phyloP scores from a whole-genome alignment of 1,284 basidiomycete species.

The Rhodotorula sp. region DNA sequence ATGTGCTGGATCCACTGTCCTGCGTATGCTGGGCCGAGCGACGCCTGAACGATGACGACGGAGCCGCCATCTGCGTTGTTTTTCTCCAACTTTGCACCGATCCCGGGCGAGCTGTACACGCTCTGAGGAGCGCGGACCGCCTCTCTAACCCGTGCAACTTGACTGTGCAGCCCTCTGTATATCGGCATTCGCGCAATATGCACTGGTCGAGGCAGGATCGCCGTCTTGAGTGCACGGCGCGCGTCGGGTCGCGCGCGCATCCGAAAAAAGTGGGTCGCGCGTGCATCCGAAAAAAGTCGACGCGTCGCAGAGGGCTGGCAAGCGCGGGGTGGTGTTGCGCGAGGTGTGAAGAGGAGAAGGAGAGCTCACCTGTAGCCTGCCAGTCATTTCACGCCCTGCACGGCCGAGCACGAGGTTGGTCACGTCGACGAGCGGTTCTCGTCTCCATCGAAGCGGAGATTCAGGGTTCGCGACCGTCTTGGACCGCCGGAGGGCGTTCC shows the following conservation, averaged over 20 bases:
- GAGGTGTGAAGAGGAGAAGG: background rate
- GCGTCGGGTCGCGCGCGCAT: background rate
- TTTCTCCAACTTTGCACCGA: too few species aligned
- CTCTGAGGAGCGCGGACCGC: too few species aligned
- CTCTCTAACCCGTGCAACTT: background rate
- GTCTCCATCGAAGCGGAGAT: slow-evolving; percentile 17
- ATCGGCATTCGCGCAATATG: background rate
- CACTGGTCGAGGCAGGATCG: background rate
- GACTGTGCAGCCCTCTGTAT: too few species aligned
- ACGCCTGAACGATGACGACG: too few species aligned
- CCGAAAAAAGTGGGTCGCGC: background rate
- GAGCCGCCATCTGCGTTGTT: too few species aligned
- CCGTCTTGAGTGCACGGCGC: background rate
- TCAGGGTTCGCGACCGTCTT: slow-evolving; percentile 34
- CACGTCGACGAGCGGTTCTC: slow-evolving; percentile 29
- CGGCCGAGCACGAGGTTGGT: slow-evolving; percentile 24
- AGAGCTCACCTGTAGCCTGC: slow-evolving; percentile 16
- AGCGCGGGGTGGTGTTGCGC: background rate
- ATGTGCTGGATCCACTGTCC: background rate
- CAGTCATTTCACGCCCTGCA: background rate
- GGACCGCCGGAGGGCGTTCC: slow-evolving; percentile 13
- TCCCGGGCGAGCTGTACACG: too few species aligned
- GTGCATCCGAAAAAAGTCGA: slow-evolving; percentile 7
- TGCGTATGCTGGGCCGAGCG: background rate
- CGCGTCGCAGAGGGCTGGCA: slow-evolving; percentile 9